These are phyloP conservation scores for Breviolum minutum DNA, from an alignment of 73 alveolate species.

Conservation along the genomic window DNA sequence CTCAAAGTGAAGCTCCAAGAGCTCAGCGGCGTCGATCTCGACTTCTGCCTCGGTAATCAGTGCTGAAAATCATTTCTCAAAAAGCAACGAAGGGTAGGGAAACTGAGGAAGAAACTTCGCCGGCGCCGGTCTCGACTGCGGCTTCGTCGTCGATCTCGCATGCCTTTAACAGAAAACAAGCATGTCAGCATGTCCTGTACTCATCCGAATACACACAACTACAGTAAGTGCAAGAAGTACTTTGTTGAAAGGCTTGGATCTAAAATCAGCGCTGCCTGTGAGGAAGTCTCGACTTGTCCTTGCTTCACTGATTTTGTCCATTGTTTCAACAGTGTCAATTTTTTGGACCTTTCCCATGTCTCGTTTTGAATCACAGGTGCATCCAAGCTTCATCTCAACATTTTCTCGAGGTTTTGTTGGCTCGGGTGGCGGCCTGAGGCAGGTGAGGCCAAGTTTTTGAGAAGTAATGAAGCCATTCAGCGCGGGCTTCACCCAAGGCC, in stretches of 20 bases:
- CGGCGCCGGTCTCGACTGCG: conserved; percentile 94
- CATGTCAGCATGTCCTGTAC: not conserved
- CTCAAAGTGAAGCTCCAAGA: not conserved
- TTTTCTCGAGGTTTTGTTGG: conserved; percentile 69
- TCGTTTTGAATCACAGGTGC: not conserved
- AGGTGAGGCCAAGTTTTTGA: not conserved
- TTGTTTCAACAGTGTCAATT: not conserved
- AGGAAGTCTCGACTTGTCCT: conserved; percentile 92
- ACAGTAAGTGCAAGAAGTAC: not conserved
- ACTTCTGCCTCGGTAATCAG: not conserved
- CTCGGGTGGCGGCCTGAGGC: conserved; percentile 52
- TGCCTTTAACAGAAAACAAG: not conserved
- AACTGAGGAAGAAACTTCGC: not conserved
- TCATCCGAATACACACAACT: not conserved
- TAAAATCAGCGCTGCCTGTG: conserved; percentile 19
- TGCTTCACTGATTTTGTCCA: not conserved
- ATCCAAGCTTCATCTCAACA: conserved; percentile 59
- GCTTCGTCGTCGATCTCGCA: conserved; percentile 63
- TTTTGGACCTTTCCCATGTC: not conserved
- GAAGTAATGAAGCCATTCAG: not conserved
- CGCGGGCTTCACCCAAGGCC: not conserved
- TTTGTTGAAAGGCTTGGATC: not conserved
- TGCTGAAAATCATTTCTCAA: not conserved
- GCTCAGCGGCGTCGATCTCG: conserved; percentile 75
- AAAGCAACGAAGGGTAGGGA: not conserved